These are phyloP conservation scores for Huntiella savannae DNA, from an alignment of 2,329 filamentous ascomycete species.

Conservation along the genomic window DNA sequence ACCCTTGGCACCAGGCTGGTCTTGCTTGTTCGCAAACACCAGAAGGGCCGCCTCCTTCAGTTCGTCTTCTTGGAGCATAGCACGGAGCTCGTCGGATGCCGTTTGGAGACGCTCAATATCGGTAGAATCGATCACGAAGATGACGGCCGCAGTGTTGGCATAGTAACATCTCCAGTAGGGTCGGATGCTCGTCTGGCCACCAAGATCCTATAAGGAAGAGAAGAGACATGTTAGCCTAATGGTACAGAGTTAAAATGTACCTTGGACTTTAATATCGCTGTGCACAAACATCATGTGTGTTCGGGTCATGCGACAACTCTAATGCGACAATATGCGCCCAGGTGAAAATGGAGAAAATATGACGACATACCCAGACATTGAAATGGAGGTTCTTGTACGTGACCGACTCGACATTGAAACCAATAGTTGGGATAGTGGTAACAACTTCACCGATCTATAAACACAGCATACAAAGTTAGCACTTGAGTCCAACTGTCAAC, in stretches of 20 bases:
- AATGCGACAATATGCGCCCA: background rate
- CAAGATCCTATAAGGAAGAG: conserved; percentile 46
- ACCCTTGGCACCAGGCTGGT: conserved; percentile 90
- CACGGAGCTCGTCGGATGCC: conserved; percentile 75
- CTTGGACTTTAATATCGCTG: too few species aligned
- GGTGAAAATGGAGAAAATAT: background rate
- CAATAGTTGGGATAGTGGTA: conserved; percentile 96
- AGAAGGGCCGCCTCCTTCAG: conserved; percentile 78
- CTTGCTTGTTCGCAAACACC: conserved; percentile 98
- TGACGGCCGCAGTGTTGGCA: conserved; percentile 91
- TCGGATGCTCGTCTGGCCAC: conserved; percentile 94
- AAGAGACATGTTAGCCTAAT: conserved; percentile 10
- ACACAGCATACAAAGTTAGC: conserved; percentile 5
- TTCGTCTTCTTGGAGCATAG: conserved; percentile 96
- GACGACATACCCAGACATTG: conserved; percentile 71
- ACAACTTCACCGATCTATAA: conserved; percentile 88
- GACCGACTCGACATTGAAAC: conserved; percentile 97
- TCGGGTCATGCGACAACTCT: too few species aligned
- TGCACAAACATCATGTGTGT: too few species aligned
- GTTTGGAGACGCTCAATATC: conserved; percentile 91
- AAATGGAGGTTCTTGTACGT: conserved; percentile 98
- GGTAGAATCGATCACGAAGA: conserved; percentile 96
- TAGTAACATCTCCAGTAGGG: conserved; percentile 99
- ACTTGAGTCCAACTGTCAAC: background rate
- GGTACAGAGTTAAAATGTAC: too few species aligned